Evolutionary conservation across 768 basidiomycete genomes (phyloP), one percentile per base, ranked within the genome.

Genomic region (Termitomyces sp.): DNA sequence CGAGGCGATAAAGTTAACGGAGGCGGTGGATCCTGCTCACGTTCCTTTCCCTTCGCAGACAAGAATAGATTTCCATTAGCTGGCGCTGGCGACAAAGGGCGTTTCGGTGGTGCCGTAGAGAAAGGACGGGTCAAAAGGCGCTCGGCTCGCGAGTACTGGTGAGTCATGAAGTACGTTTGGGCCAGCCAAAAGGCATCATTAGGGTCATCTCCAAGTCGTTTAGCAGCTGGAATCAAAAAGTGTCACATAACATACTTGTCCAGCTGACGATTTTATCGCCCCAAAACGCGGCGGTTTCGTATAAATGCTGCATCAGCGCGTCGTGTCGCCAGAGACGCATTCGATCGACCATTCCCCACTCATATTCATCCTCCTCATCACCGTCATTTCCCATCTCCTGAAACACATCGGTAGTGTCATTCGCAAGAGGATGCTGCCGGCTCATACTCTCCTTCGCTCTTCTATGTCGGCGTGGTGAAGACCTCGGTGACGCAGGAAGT

Each of bases 131-230:
- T 94, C 49, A 99, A 82, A 30, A 99, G 79, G 49, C 89, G 84
- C 71, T 98, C 94, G 10, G 97, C 95, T 50, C 95, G 91, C 8
- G 93, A 88, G 73, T 96, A 98, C 61, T 97, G 93, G 66, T 95
- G 88, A 3, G 90, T 95, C 79, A 95, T 89, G 71, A 98, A 99
- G 72, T 95, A 94, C 0, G 91, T 93, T 71, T 99, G 97, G 3
- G 97, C 95, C 23, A 99, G 84, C 97, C 97, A 99, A 74, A 99
- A 98, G 13, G 95, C 97, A 72, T 99, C 97, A 70, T 98, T 97
- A 33, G 95, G 89, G 67, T 98, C 93, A 62, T 88, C 96, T 96
- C 35, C 30, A 50, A 56, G 36, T 32, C n/a, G 36, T 26, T 55
- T 40, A 58, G 51, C 35, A 48, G 23, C 28, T 5, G 8, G 32